Evolutionary conservation across 169 alveolate species (phyloP), one percentile per base, ranked within the genome.

Genomic region (Neospora caninum): DNA sequence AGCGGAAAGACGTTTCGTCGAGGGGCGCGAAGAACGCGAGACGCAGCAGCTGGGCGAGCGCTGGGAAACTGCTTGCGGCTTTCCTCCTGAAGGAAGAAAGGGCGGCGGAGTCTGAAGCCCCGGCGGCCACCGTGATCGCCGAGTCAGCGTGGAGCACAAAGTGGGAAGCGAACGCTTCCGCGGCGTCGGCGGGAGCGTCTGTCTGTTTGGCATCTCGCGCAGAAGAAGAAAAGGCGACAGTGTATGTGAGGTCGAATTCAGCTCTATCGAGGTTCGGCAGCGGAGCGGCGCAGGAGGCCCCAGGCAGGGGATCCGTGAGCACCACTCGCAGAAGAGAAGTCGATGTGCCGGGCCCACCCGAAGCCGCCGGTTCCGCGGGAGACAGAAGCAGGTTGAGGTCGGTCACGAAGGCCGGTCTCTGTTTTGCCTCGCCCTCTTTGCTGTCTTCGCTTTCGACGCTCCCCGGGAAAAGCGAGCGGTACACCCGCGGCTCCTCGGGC

Each of bases 131-230:
- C 2, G 89, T 41, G 67, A 42, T 42, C 25, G 89, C 29, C 31
- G 89, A 82, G n/a, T 82, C 89, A 6, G 89, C 64, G 41, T 82
- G 89, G 43, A 82, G 89, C 38, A 31, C 38, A 34, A 82, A 78
- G 39, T n/a, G 45, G 2, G 86, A 13, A 43, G 86, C 7, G 86
- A 69, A 34, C n/a, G 34, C 4, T 6, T 29, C 34, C 7, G 82
- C 42, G 82, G 82, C 34, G 34, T 31, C 34, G 7, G 38, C 16
- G 82, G 38, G 18, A 34, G 2, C n/a, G 42, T 69, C 58, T 49
- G 58, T 78, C 20, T 38, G 20, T 78, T n/a, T 13, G 22, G 18
- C 86, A 43, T 78, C 22, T n/a, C 86, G 45, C 86, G 67, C 29
- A 41, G 36, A 18, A 36, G 89, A 0, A 1, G 64, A 82, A 67